Percentiles rank a stretch among this genome's conserved stretches.
phyloP scores from a whole-genome alignment of 1,284 basidiomycete species.

The Golubevia pallescens region DNA sequence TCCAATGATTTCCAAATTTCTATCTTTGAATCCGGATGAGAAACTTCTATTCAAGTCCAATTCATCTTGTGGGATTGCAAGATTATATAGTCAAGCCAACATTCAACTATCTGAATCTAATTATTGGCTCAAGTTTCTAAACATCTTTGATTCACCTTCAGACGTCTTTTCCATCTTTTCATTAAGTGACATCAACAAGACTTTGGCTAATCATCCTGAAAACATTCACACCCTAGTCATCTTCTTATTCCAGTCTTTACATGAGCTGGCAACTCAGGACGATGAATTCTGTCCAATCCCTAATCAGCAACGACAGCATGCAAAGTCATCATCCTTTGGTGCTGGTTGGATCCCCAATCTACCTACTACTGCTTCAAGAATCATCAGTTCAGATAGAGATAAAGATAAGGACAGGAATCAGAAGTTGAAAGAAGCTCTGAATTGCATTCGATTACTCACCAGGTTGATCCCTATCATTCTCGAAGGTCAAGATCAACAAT shows the following conservation, averaged over 20 bases:
- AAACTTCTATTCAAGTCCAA: slow-evolving; percentile 16
- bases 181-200: slow-evolving; percentile 35
- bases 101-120: slow-evolving; percentile 40
- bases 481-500: slow-evolving; percentile 13
- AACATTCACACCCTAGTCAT: slow-evolving; percentile 49
- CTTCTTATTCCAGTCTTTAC: slow-evolving; percentile 43
- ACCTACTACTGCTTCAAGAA: slow-evolving; percentile 1
- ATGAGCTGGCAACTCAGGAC: slow-evolving; percentile 21
- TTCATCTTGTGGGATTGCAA: slow-evolving; percentile 27
- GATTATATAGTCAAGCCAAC: slow-evolving; percentile 43
- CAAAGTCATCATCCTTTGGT: background rate
- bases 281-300: background rate
- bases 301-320: background rate
- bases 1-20: too few species aligned
- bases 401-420: slow-evolving; percentile 19
- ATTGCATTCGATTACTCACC: slow-evolving; percentile 49
- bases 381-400: slow-evolving; percentile 10
- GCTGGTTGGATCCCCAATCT: background rate
- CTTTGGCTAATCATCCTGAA: slow-evolving; percentile 34
- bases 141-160: slow-evolving; percentile 29
- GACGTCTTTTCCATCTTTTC: slow-evolving; percentile 44
- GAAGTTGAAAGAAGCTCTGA: slow-evolving; percentile 44
- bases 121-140: slow-evolving; percentile 41
- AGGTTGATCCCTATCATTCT: slow-evolving; percentile 44
- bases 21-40: too few species aligned